A percentile compares a stretch with the other conserved stretches of the same genome.
phyloP scores from a whole-genome alignment of 106 monocot species.

The Allium fistulosum region DNA sequence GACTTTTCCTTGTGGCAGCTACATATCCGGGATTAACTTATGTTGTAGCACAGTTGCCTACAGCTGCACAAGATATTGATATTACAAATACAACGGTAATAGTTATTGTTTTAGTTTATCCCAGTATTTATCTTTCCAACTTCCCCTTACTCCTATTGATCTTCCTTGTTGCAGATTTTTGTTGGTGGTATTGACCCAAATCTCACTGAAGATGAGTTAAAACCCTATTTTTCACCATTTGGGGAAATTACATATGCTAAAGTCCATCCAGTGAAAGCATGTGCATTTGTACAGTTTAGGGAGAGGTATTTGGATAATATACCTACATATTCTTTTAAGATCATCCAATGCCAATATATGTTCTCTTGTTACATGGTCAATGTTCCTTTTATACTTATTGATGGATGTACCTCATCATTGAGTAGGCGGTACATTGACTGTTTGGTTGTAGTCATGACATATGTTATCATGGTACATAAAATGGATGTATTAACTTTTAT shows the following conservation, averaged over 20 bases:
- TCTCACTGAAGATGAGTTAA: too few relatives aligned
- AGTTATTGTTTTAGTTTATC: too few relatives aligned
- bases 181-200: too few relatives aligned
- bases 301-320: slow-evolving; percentile 34
- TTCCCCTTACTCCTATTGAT: too few relatives aligned
- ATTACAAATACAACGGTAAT: slow-evolving; percentile 82
- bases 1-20: slow-evolving; percentile 32
- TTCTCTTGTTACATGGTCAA: slow-evolving; percentile 8
- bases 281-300: slow-evolving; percentile 89
- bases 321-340: neutral
- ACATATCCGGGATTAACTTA: slow-evolving; percentile 51
- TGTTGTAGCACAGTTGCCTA: slow-evolving; percentile 45
- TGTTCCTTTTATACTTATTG: too few relatives aligned
- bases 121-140: too few relatives aligned
- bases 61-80: slow-evolving; percentile 74
- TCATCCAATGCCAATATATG: neutral
- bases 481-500: neutral
- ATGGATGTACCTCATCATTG: too few relatives aligned
- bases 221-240: too few relatives aligned
- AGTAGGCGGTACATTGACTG: neutral
- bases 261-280: too few relatives aligned
- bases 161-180: too few relatives aligned
- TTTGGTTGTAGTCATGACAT: neutral
- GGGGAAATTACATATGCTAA: too few relatives aligned
- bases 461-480: slow-evolving; percentile 1